Conservation (phyloP, 129 eudicot species). For the Heracleum sosnowskyi region DNA sequence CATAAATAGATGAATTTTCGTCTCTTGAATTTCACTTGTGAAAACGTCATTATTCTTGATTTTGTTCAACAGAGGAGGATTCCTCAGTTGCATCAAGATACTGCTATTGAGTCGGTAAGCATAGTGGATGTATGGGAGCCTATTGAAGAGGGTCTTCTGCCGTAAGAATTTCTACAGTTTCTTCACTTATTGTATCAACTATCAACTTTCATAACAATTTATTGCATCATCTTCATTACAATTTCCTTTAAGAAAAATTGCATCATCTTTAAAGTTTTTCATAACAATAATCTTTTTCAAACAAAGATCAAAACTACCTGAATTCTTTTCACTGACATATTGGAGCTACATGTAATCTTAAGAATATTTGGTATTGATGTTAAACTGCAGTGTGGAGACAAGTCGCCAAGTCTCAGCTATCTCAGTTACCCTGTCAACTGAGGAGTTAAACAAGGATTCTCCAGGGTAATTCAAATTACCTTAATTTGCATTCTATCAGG, state of each 20-base stretch:
- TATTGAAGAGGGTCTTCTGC: conserved; percentile 89
- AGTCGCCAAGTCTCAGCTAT: conserved; percentile 94
- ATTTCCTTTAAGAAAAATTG: background rate
- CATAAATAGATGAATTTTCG: background rate
- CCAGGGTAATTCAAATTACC: conserved; percentile 54
- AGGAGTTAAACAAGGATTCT: conserved; percentile 85
- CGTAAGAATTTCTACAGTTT: conserved; percentile 45
- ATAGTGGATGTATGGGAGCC: conserved; percentile 89
- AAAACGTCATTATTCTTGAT: conserved; percentile 10
- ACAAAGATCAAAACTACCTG: background rate
- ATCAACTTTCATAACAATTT: background rate
- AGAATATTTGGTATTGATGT: background rate
- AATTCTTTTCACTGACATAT: background rate
- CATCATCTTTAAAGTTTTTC: background rate
- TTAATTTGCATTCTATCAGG: background rate
- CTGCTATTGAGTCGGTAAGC: conserved; percentile 78
- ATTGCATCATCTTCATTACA: background rate
- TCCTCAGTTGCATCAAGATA: conserved; percentile 77
- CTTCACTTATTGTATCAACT: background rate
- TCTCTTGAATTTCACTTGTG: background rate
- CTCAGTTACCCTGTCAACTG: conserved; percentile 73
- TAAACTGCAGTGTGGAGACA: conserved; percentile 75
- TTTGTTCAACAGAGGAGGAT: conserved; percentile 58
- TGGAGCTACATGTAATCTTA: conserved; percentile 18
- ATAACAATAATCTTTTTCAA: background rate